A percentile compares a stretch with the other conserved stretches of the same genome.
Evolutionary conservation across 1,284 basidiomycete species (phyloP).

Genomic region (Tilletia horrida): DNA sequence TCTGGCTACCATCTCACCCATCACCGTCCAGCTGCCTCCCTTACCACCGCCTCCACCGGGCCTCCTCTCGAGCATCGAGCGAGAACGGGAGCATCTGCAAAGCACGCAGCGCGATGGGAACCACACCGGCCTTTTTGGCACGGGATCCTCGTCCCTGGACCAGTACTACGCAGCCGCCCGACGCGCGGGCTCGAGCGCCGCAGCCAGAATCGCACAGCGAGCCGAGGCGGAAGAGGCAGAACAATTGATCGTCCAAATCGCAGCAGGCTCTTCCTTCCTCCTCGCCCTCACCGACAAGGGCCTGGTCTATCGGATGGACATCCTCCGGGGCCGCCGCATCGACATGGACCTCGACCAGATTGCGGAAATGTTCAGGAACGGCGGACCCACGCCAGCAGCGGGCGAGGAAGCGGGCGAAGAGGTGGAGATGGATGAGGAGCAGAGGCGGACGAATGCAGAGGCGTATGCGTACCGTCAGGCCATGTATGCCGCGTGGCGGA

Average conservation of each 20-base stretch:
- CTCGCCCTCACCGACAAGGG: conserved; percentile 34
- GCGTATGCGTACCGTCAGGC: neutral
- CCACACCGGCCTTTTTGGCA: too few species aligned
- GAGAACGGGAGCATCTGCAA: neutral
- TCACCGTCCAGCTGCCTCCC: conserved; percentile 22
- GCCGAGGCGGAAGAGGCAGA: neutral
- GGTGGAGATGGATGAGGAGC: neutral
- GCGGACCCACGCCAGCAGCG: too few species aligned
- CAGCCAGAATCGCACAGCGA: neutral
- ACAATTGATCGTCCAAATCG: conserved; percentile 27
- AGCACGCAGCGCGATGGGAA: neutral
- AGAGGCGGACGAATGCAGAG: neutral
- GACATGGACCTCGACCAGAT: too few species aligned
- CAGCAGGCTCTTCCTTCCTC: conserved; percentile 37
- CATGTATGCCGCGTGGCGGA: neutral
- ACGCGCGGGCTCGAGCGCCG: neutral
- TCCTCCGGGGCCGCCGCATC: conserved; percentile 17
- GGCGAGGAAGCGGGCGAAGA: neutral
- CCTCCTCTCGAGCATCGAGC: conserved; percentile 9
- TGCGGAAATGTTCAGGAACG: neutral
- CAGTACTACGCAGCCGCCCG: neutral
- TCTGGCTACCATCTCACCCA: neutral
- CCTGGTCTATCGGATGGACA: conserved; percentile 28
- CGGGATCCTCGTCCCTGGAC: neutral
- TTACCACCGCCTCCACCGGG: conserved; percentile 17